phyloP scores from a whole-genome alignment of 352 stramenopile species.

The Elongisporangium senticosum region DNA sequence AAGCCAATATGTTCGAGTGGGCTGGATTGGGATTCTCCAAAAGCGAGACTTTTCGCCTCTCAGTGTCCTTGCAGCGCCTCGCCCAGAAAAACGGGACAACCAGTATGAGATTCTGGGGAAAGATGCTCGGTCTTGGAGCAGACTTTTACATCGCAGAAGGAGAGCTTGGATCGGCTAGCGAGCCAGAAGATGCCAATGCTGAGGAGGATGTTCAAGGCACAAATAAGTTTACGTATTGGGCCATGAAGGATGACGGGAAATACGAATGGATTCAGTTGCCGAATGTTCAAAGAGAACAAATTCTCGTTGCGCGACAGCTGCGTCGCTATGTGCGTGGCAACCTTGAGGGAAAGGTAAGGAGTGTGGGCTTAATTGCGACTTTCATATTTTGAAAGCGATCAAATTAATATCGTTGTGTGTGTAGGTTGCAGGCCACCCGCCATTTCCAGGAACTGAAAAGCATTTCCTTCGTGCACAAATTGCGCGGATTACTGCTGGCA shows the following conservation, averaged over 20 bases:
- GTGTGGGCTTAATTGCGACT: too few species aligned
- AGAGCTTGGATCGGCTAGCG: constrained; percentile 32
- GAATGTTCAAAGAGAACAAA: constrained; percentile 65
- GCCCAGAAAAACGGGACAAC: constrained; percentile 46
- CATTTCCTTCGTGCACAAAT: constrained; percentile 88
- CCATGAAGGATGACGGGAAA: constrained; percentile 69
- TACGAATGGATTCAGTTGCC: constrained; percentile 85
- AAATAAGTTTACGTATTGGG: constrained; percentile 91
- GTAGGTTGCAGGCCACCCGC: constrained; percentile 68
- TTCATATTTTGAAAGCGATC: not conserved
- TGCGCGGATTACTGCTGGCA: constrained; percentile 80
- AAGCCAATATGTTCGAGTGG: constrained; percentile 83
- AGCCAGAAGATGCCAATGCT: constrained; percentile 64
- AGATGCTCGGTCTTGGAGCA: constrained; percentile 58
- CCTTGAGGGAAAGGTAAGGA: constrained; percentile 63
- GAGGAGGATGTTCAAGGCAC: constrained; percentile 57
- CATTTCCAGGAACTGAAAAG: constrained; percentile 84
- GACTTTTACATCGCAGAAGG: constrained; percentile 88
- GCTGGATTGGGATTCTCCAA: constrained; percentile 68
- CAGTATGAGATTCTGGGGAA: constrained; percentile 87
- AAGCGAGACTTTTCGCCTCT: constrained; percentile 68
- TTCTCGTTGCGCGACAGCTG: constrained; percentile 74
- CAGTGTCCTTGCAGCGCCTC: constrained; percentile 53
- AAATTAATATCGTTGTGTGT: not conserved
- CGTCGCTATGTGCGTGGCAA: constrained; percentile 76